Base-by-base conservation (phyloP, 1,139 yeast genomes). In the Kazachstania sp. region DNA sequence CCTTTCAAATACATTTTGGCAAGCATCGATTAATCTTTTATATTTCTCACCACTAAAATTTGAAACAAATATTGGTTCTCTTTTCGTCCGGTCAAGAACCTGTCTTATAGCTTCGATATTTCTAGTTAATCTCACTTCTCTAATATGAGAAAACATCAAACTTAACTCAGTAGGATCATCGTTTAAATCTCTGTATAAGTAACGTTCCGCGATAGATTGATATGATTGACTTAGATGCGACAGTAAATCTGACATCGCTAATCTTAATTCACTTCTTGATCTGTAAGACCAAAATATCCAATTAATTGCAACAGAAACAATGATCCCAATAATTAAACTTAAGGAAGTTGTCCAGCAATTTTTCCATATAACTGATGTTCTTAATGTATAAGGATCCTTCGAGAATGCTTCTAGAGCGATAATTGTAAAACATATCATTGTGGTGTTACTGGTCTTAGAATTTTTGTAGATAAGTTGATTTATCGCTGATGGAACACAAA, bases 221-320 rank as follows among this genome's bases (percentile, higher is more conserved):
- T 73, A 75, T 1, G 75, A 70, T 51, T 71, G 73, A 15, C 74
- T 67, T 29, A 74, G 59, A 52, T 74, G 72, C 1, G 67, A 58
- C 15, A 75, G 51, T 36, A 74, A 51, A 1, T 67, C 62, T 1
- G 77, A 63, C 43, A 70, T 60, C 0, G 75, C 70, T 9, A 63
- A 53, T 31, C 72, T 66, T 5, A 74, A 63, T 49, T 73, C 77
- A 13, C 63, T 65, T 31, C 72, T 66, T 1, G 78, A 75, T 20
- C 66, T 66, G 55, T 73, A 73, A 1, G 79, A 75, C 78, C 78
- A 74, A 18, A 74, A 58, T 1, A 73, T 45, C 76, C 77, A 73
- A 48, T 70, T 72, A 3, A 71, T 59, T 1, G 70, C 52, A 34
- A 71, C 61, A 0, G 77, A 61, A 1, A 68, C 51, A 11, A 66